phyloP scores from a whole-genome alignment of 768 basidiomycete genomes.

The Pleurotus eryngii region DNA sequence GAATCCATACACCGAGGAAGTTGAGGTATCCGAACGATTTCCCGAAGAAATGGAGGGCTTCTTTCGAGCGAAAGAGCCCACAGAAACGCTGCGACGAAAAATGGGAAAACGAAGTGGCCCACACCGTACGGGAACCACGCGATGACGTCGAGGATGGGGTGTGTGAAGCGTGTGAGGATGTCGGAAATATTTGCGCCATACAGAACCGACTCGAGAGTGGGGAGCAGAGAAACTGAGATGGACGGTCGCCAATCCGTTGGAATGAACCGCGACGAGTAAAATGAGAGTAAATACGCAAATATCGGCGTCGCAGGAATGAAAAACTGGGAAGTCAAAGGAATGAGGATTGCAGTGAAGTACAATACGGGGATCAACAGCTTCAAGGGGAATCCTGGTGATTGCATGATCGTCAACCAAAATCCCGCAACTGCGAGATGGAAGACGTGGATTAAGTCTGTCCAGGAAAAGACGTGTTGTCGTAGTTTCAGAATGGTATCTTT shows the following conservation, averaged over 20 bases:
- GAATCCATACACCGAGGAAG: conserved; percentile 80
- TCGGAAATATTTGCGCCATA: conserved; percentile 99
- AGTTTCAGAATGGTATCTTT: conserved; percentile 59
- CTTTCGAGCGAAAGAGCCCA: conserved; percentile 90
- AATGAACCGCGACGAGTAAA: conserved; percentile 85
- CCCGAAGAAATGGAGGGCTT: conserved; percentile 80
- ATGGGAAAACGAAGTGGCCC: conserved; percentile 83
- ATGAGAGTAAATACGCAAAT: conserved; percentile 82
- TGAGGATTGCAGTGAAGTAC: conserved; percentile 63
- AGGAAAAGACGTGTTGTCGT: conserved; percentile 50
- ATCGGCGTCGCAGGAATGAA: conserved; percentile 86
- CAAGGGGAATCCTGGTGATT: conserved; percentile 60
- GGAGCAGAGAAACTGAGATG: conserved; percentile 89
- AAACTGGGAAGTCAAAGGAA: conserved; percentile 89
- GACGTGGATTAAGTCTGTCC: conserved; percentile 59
- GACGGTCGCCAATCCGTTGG: conserved; percentile 70
- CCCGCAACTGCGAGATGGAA: conserved; percentile 58
- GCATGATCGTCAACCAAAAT: conserved; percentile 77
- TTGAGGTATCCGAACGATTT: conserved; percentile 93
- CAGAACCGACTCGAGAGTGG: conserved; percentile 90
- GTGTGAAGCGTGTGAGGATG: conserved; percentile 91
- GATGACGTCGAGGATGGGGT: conserved; percentile 86
- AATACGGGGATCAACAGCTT: conserved; percentile 77
- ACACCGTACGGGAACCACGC: conserved; percentile 99
- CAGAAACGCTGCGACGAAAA: conserved; percentile 78